Conservation (phyloP, 176 grass and related monocot species). For the Miscanthus lutarioriparius region DNA sequence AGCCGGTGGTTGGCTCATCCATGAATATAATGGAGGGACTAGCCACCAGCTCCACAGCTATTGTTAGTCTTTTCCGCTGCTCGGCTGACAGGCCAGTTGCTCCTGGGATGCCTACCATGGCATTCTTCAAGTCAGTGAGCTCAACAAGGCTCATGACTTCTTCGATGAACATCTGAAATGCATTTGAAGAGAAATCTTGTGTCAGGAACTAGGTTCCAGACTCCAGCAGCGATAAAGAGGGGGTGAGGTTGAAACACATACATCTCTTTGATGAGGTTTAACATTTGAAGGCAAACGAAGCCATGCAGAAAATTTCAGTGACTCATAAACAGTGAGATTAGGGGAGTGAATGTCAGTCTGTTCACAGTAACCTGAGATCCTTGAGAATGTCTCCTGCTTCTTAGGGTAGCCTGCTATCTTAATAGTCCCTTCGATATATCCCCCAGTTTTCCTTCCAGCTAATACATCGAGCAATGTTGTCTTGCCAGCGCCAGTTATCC, state of each 20-base stretch:
- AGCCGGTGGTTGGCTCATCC: constrained; percentile 87
- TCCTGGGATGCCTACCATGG: constrained; percentile 71
- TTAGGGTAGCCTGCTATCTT: constrained; percentile 83
- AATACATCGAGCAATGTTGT: constrained; percentile 94
- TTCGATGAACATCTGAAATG: constrained; percentile 81
- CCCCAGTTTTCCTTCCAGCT: constrained; percentile 94
- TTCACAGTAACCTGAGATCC: constrained; percentile 94
- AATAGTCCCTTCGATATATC: constrained; percentile 69
- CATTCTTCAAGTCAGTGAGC: constrained; percentile 69
- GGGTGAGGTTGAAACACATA: constrained; percentile 38
- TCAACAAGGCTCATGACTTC: constrained; percentile 93
- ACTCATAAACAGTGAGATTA: constrained; percentile 80
- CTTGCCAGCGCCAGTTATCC: constrained; percentile 92
- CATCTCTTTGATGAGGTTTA: constrained; percentile 64
- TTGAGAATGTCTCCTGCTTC: constrained; percentile 87
- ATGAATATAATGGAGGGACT: constrained; percentile 96
- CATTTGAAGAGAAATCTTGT: constrained; percentile 28
- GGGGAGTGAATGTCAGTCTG: constrained; percentile 89
- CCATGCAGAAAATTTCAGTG: constrained; percentile 81
- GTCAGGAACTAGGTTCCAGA: constrained; percentile 1
- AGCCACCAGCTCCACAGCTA: constrained; percentile 86
- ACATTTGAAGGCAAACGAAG: constrained; percentile 89
- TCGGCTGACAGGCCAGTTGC: constrained; percentile 74
- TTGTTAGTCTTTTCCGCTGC: constrained; percentile 88
- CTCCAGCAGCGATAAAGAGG: constrained; percentile 24